Base-by-base conservation (phyloP, 257 asterid species). In the Jasminum sambac region DNA sequence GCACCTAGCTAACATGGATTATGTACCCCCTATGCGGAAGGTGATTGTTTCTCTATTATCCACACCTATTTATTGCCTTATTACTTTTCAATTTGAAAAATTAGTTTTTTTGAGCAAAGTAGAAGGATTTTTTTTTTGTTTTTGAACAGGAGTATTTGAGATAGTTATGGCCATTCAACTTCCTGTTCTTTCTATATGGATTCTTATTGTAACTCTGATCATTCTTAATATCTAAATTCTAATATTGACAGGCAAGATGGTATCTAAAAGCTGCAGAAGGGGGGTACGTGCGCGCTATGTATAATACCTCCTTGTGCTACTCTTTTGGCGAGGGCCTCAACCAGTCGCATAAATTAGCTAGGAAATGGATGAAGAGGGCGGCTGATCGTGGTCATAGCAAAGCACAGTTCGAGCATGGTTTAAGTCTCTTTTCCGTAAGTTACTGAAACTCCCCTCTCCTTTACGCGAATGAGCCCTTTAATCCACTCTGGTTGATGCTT, bases 281-380 rank as follows among this genome's bases (percentile, higher is more conserved):
- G 73, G 99, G 98, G 39, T 91, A 91, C 64, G 89, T 74, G 12
- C 98, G 95, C 52, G 97, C 99, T 23, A 95, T 95, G 99, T 88
- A 95, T 71, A 91, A 91, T 71, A 80, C 89, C 6, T 83, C 99
- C 74, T 77, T 89, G 48, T 88, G 98, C 88, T 89, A 85, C 75
- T 84, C 87, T 46, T 76, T 80, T 75, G 99, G 99, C 2, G 91
- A 89, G 78, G 98, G 99, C 36, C 58, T 90, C 60, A 64, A 14
- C 30, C 94, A 82, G 74, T 88, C 90, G 37, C 91, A 84, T 71
- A 77, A 74, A 40, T 58, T 82, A 69, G 94, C 97, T 30, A 88
- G 91, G 72, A 91, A 90, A 80, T 95, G 99, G 99, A 95, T 95
- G 98, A 89, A 87, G 82, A 83, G 73, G 62, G 98, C 99, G 2